Evolutionary conservation across 306 rosid species (phyloP), one percentile per base, ranked within the genome.

Genomic region (Styphnolobium japonicum): DNA sequence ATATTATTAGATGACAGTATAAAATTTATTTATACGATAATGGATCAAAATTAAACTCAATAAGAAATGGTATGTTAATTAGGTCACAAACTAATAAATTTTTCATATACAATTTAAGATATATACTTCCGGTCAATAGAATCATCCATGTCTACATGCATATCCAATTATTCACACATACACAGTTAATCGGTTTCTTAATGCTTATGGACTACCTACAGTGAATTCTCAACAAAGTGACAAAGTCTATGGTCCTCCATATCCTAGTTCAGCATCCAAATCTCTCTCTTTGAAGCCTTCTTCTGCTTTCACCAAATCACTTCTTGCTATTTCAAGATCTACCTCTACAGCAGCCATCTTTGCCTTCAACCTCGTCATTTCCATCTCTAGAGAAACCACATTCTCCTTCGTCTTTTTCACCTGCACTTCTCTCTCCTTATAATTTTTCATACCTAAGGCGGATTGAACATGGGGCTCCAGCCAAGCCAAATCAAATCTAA

Each of bases 401-500:
- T 69, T 60, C 22, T 76, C 73, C 48, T 39, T 7, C 21, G 11
- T 16, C 15, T 0, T 48, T 36, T 76, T 68, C 63, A 82, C 73
- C 4, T 27, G 2, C 25, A 6, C 14, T 18, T 29, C 33, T 60
- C 21, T 75, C 18, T 74, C 77, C 1, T 25, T 1, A 21, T 29
- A 68, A 34, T 2, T 25, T 37, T 61, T 76, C 74, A 60, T 27
- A 1, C 43, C 18, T 7, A 82, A 15, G 4, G 85, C 81, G 2
- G 22, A 76, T 27, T 68, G 49, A 11, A 82, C 34, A 68, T 76
- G 72, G 0, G 81, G 73, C 68, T 82, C 25, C 0, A 82, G 58
- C 85, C 81, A 82, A 0, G 66, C 0, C 66, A 75, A 69, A 37
- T 82, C 81, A 23, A 82, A 82, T 48, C 6, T 22, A 23, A 14